These are phyloP conservation scores for Saccharomycopsis crataegensis DNA, from an alignment of 1,139 yeast genomes.

Conservation along the genomic window DNA sequence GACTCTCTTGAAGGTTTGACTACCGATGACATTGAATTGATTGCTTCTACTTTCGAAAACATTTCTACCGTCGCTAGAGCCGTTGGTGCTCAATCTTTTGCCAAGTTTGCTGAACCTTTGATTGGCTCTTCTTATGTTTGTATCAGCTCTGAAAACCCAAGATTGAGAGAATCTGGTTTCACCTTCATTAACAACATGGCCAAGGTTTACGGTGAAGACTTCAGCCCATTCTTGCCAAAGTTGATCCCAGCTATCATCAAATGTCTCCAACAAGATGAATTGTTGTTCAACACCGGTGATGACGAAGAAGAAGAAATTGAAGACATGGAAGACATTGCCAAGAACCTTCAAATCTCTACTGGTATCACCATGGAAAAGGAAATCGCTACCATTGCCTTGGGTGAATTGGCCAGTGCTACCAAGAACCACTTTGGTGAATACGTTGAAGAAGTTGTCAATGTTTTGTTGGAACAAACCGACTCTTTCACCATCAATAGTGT, in stretches of 20 bases:
- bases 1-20: constrained; percentile 62
- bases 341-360: constrained; percentile 78
- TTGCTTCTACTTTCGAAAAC: constrained; percentile 89
- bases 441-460: constrained; percentile 62
- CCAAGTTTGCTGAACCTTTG: constrained; percentile 79
- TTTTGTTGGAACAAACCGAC: constrained; percentile 65
- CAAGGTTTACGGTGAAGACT: constrained; percentile 85
- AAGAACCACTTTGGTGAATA: constrained; percentile 73
- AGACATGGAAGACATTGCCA: constrained; percentile 48
- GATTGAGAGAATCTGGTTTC: constrained; percentile 91
- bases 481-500: constrained; percentile 91
- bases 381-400: constrained; percentile 88
- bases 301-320: constrained; percentile 24
- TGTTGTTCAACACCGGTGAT: constrained; percentile 32
- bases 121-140: constrained; percentile 84
- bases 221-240: constrained; percentile 76
- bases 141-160: constrained; percentile 66
- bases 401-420: constrained; percentile 83
- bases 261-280: constrained; percentile 79
- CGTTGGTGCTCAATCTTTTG: constrained; percentile 84
- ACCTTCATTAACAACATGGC: constrained; percentile 95
- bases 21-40: constrained; percentile 74
- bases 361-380: constrained; percentile 97
- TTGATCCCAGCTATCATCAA: constrained; percentile 78
- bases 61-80: constrained; percentile 95